Evolutionary conservation across 768 basidiomycete species (phyloP).

Genomic region (Exsudoporus frostii): DNA sequence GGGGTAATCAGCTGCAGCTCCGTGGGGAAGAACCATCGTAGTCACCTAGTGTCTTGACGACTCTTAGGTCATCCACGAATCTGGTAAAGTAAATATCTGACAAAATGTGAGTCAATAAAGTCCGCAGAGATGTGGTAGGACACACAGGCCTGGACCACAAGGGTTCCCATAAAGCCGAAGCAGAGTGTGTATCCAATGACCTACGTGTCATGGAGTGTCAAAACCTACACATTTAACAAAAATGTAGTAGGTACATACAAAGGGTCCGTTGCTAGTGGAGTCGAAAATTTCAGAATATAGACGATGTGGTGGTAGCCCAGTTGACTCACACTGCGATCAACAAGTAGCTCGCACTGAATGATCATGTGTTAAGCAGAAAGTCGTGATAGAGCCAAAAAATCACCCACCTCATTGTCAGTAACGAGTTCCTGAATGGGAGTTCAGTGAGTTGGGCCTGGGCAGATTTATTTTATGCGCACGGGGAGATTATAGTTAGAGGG

Average conservation of each 20-base stretch:
- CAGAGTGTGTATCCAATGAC: conserved; percentile 13
- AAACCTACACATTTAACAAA: background rate
- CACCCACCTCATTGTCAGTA: background rate
- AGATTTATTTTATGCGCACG: background rate
- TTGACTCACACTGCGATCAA: background rate
- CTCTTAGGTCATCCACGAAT: conserved; percentile 13
- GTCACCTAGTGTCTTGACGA: conserved; percentile 16
- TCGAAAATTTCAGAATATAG: background rate
- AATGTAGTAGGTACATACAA: conserved; percentile 2
- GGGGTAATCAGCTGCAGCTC: background rate
- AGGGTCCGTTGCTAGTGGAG: conserved; percentile 6
- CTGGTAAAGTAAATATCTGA: conserved; percentile 20
- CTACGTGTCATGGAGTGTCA: background rate
- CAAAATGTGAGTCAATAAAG: background rate
- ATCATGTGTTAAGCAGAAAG: too few relatives aligned
- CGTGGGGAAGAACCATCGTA: background rate
- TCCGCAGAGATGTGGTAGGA: background rate
- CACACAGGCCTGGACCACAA: conserved; percentile 16
- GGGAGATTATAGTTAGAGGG: background rate
- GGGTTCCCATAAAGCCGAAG: conserved; percentile 15
- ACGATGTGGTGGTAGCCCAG: background rate
- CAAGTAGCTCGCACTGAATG: background rate
- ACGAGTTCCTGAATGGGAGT: background rate
- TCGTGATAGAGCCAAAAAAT: too few relatives aligned
- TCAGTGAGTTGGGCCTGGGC: background rate